Conservation (phyloP, 371 early-diverging fungal genomes). For the Conidiobolus incongruus region DNA sequence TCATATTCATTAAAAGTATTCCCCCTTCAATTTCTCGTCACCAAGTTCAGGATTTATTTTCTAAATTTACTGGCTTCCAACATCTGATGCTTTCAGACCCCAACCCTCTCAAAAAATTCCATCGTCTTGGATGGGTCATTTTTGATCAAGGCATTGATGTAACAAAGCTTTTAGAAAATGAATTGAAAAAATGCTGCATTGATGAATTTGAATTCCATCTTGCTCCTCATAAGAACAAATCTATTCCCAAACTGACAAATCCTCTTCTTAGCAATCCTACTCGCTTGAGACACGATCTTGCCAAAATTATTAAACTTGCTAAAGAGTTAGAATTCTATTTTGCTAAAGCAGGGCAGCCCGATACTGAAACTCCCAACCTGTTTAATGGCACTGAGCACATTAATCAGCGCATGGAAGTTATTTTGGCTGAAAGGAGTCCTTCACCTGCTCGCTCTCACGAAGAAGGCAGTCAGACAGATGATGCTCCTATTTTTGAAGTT, state of each 20-base stretch:
- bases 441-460: not conserved
- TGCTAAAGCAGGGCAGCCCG: slow-evolving; percentile 10
- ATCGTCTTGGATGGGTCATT: slow-evolving; percentile 82
- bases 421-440: slow-evolving; percentile 1
- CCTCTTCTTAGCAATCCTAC: slow-evolving; percentile 29
- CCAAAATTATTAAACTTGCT: slow-evolving; percentile 26
- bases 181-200: slow-evolving; percentile 10
- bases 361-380: too few relatives aligned
- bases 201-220: slow-evolving; percentile 55
- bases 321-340: slow-evolving; percentile 32
- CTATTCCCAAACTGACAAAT: slow-evolving; percentile 25
- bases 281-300: slow-evolving; percentile 45
- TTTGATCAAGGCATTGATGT: slow-evolving; percentile 66
- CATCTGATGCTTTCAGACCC: slow-evolving; percentile 78
- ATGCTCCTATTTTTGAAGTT: slow-evolving; percentile 3
- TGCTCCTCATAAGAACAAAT: slow-evolving; percentile 29
- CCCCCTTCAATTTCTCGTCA: slow-evolving; percentile 52
- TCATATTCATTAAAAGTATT: slow-evolving; percentile 54
- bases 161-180: slow-evolving; percentile 28
- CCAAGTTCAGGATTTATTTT: slow-evolving; percentile 43
- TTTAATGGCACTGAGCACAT: slow-evolving; percentile 2
- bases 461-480: not conserved
- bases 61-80: slow-evolving; percentile 47
- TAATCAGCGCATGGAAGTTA: slow-evolving; percentile 8
- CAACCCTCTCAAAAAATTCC: slow-evolving; percentile 51